These are phyloP conservation scores for Apiospora phragmitis DNA, from an alignment of 2,329 filamentous ascomycete species.

Conservation along the genomic window DNA sequence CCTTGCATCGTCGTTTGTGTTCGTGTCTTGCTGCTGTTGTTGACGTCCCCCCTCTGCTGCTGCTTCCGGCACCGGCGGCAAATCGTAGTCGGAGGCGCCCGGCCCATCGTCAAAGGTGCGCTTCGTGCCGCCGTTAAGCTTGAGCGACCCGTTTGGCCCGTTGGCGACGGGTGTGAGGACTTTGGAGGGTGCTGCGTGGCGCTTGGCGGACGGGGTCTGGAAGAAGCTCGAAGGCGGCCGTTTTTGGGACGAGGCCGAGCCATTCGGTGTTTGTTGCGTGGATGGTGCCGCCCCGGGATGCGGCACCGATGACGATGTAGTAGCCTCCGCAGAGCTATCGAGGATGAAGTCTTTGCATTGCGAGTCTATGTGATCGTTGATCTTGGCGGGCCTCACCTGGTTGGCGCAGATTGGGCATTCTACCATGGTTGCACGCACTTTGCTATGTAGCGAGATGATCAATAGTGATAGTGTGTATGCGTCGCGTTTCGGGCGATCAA, in stretches of 20 bases:
- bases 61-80: constrained; percentile 23
- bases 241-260: constrained; percentile 46
- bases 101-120: constrained; percentile 57
- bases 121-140: constrained; percentile 44
- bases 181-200: constrained; percentile 41
- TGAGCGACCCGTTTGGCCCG: constrained; percentile 27
- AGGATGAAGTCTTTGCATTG: constrained; percentile 70
- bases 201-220: constrained; percentile 60
- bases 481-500: background rate
- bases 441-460: background rate
- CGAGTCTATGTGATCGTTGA: constrained; percentile 91
- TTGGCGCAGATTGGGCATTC: constrained; percentile 82
- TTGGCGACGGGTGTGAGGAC: constrained; percentile 36
- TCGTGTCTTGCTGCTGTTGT: constrained; percentile 20
- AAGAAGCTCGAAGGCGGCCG: constrained; percentile 61
- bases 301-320: constrained; percentile 34
- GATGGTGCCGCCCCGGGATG: constrained; percentile 29
- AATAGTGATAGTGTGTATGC: background rate
- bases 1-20: constrained; percentile 31
- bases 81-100: constrained; percentile 32
- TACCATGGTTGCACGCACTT: constrained; percentile 45
- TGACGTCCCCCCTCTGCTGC: constrained; percentile 16
- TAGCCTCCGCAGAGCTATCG: constrained; percentile 40
- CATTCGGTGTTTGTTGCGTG: constrained; percentile 34
- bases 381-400: constrained; percentile 68